phyloP scores from a whole-genome alignment of 75 land plant genomes.

The Selaginella moellendorffii region DNA sequence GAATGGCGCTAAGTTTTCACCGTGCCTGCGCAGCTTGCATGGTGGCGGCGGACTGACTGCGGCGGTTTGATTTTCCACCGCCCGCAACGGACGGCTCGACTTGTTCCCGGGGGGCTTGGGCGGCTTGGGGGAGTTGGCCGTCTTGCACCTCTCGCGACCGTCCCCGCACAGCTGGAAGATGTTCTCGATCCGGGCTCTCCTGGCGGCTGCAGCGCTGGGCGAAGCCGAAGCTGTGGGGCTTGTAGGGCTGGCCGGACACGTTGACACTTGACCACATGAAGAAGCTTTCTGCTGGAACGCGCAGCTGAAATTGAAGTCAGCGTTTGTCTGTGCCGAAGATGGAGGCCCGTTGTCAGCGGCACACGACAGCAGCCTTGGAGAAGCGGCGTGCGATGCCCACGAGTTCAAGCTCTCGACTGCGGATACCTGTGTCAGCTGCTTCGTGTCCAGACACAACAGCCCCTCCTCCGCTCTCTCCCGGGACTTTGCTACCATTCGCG shows the following conservation, averaged over 20 bases:
- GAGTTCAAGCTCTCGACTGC: not conserved
- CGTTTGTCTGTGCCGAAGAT: too few species aligned
- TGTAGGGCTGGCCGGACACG: not conserved
- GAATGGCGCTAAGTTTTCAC: not conserved
- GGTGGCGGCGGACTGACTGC: not conserved
- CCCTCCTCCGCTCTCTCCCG: not conserved
- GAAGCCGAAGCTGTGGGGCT: not conserved
- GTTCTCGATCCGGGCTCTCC: conserved; percentile 61
- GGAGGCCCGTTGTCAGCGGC: too few species aligned
- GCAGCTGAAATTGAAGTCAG: not conserved
- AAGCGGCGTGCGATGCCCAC: not conserved
- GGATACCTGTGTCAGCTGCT: not conserved
- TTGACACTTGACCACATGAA: not conserved
- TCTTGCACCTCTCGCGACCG: conserved; percentile 34
- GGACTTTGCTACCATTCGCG: not conserved
- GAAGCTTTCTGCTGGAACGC: not conserved
- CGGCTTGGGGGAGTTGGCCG: not conserved
- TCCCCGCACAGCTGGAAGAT: conserved; percentile 87
- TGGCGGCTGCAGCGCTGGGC: conserved; percentile 23
- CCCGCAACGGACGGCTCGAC: not conserved
- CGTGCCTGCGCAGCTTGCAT: not conserved
- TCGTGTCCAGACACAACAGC: not conserved
- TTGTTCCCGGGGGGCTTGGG: not conserved
- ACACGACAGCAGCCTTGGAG: too few species aligned
- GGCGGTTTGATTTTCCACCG: not conserved